Base-by-base conservation (phyloP, 2,329 filamentous ascomycete species). In the Talaromyces sp. region DNA sequence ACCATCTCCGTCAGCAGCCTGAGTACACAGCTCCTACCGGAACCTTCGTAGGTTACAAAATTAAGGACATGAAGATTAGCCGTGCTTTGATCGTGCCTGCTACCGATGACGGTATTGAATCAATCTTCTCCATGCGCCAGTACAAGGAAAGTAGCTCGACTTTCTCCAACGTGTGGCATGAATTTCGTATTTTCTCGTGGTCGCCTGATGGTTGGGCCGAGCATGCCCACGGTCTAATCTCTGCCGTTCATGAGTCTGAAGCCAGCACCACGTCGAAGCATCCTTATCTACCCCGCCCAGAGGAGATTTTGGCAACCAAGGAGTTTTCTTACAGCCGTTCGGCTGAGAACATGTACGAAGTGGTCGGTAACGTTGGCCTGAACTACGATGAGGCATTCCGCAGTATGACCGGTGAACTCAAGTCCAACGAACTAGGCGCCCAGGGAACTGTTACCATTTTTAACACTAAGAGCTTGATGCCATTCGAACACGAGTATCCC, bases 11-110 rank as follows among this genome's bases (percentile, higher is more conserved):
- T 8, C 38, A 58, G 19, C 21, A 26, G 49, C 49, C 49, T 2
- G 49, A 51, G 49, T 51, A 51, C 49, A 51, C 49, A 14, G 19
- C 26, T 24, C 46, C 56, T 19, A 29, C 26, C 10, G 27, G 21
- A 9, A 35, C 14, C 10, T 46, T 58, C 3, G 27, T 24, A 1
- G 56, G 43, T 13, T 58, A 35, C 17, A 10, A 14, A 14, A 21
- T 58, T 7, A 38, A 50, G 10, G 43, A 58, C 13, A 50, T 58
- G 14, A 50, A 38, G 35, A 55, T 62, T 24, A 60, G 58, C 24
- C 53, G 41, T 8, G 43, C 53, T 11, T 26, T 60, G 26, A 53
- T 53, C 6, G 31, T 60, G 3, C 50, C 52, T 24, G 26, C 29
- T 7, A 52, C 43, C 4, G 52, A 55, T 26, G 52, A 55, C 31